phyloP scores from a whole-genome alignment of 164 flowering plant species.

The Magnolia sinica region DNA sequence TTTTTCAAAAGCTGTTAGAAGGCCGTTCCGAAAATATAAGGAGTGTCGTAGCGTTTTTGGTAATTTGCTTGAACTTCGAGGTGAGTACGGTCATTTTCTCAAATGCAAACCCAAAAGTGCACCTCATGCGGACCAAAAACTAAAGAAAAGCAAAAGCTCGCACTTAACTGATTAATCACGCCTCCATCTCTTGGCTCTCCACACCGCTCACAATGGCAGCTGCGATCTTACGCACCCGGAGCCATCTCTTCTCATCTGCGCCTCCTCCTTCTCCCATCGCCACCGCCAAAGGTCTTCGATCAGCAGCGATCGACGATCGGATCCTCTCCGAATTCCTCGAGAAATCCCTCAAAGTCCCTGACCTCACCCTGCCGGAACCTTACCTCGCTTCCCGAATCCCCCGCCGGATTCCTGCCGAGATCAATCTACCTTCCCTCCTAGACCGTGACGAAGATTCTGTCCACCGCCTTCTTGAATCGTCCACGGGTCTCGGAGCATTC shows the following conservation, averaged over 20 bases:
- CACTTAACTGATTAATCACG: not conserved
- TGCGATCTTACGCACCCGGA: constrained; percentile 12
- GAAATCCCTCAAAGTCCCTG: constrained; percentile 37
- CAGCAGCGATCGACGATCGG: constrained; percentile 48
- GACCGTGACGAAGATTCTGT: constrained; percentile 19
- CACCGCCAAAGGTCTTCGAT: constrained; percentile 48
- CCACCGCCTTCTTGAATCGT: constrained; percentile 32
- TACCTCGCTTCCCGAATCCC: not conserved
- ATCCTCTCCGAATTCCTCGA: constrained; percentile 41
- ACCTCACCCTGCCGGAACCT: constrained; percentile 35
- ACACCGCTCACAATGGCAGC: constrained; percentile 4
- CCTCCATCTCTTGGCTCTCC: not conserved
- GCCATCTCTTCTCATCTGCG: constrained; percentile 14
- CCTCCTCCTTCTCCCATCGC: constrained; percentile 69
- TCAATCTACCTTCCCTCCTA: constrained; percentile 25
- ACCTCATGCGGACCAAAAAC: no score
- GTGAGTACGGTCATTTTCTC: no score
- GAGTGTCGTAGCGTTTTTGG: no score
- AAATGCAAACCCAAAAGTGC: no score
- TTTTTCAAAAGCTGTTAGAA: no score
- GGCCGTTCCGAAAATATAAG: no score
- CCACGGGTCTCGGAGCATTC: constrained; percentile 38
- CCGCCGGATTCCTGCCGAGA: constrained; percentile 14
- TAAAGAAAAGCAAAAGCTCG: no score
- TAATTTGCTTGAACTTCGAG: no score